Evolutionary conservation across 2,329 filamentous ascomycete genomes (phyloP).

Genomic region (Metarhizium robertsii): DNA sequence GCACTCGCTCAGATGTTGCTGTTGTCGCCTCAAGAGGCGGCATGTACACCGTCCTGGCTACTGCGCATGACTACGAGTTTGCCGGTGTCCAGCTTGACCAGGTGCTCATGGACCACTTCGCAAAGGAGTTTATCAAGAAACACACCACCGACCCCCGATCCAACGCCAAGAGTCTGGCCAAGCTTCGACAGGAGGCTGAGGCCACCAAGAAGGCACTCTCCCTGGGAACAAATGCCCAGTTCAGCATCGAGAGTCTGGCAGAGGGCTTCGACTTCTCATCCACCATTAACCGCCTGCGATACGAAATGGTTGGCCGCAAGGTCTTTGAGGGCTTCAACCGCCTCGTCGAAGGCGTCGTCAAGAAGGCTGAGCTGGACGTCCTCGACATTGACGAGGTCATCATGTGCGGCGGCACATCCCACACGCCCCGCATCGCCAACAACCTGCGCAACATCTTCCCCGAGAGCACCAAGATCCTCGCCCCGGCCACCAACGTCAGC

Average conservation of each 20-base stretch:
- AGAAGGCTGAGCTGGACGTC: conserved; percentile 87
- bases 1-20: conserved; percentile 83
- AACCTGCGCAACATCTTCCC: conserved; percentile 77
- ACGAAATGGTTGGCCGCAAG: conserved; percentile 80
- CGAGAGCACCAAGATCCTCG: conserved; percentile 65
- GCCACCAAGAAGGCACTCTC: conserved; percentile 86
- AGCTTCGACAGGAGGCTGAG: conserved; percentile 87
- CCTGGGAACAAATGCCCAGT: conserved; percentile 77
- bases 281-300: conserved; percentile 87
- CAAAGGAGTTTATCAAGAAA: conserved; percentile 99
- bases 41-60: conserved; percentile 92
- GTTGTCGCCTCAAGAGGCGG: conserved; percentile 86
- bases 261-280: conserved; percentile 86
- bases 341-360: conserved; percentile 72
- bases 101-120: conserved; percentile 89
- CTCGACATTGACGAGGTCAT: conserved; percentile 94
- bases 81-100: conserved; percentile 80
- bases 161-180: conserved; percentile 74
- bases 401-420: conserved; percentile 81
- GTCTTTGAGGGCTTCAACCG: conserved; percentile 82
- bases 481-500: conserved; percentile 66
- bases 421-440: conserved; percentile 85
- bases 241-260: conserved; percentile 85
- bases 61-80: conserved; percentile 91
- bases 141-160: conserved; percentile 80